Percentiles rank a stretch among this genome's conserved stretches.
Evolutionary conservation across 2,329 filamentous ascomycete species (phyloP).

Genomic region (Fusarium devonianum): DNA sequence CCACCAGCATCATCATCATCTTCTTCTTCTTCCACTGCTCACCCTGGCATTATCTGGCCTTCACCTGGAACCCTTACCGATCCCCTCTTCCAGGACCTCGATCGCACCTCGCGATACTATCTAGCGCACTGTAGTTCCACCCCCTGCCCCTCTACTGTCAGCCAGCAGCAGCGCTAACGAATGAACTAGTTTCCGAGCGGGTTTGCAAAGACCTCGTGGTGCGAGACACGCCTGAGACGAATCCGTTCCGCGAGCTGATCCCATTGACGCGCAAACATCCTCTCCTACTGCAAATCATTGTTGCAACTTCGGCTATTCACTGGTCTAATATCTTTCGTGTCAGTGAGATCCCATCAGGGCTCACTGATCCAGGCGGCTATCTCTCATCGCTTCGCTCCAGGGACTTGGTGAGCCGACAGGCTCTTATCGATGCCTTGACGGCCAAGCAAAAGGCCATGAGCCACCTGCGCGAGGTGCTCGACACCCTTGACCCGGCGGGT

Average conservation of each 20-base stretch:
- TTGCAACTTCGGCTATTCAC: conserved; percentile 59
- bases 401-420: conserved; percentile 48
- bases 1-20: conserved; percentile 2
- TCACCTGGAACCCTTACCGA: conserved; percentile 53
- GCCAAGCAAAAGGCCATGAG: conserved; percentile 57
- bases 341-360: conserved; percentile 42
- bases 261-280: conserved; percentile 55
- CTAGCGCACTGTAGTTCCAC: conserved; percentile 55
- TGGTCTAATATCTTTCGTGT: conserved; percentile 54
- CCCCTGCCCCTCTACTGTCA: conserved; percentile 9
- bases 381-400: conserved; percentile 48
- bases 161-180: conserved; percentile 36
- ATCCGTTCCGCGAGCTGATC: conserved; percentile 58
- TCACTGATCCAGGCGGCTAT: conserved; percentile 48
- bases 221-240: conserved; percentile 54
- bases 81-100: conserved; percentile 63
- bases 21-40: conserved; percentile 9
- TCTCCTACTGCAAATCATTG: conserved; percentile 56
- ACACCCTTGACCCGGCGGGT: conserved; percentile 50
- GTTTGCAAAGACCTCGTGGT: conserved; percentile 63
- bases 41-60: conserved; percentile 30
- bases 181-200: conserved; percentile 51
- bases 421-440: conserved; percentile 55
- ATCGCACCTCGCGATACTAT: conserved; percentile 54
- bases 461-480: conserved; percentile 51